Conservation (phyloP, 2,329 filamentous ascomycete species). For the Cucurbitaria berberidis region DNA sequence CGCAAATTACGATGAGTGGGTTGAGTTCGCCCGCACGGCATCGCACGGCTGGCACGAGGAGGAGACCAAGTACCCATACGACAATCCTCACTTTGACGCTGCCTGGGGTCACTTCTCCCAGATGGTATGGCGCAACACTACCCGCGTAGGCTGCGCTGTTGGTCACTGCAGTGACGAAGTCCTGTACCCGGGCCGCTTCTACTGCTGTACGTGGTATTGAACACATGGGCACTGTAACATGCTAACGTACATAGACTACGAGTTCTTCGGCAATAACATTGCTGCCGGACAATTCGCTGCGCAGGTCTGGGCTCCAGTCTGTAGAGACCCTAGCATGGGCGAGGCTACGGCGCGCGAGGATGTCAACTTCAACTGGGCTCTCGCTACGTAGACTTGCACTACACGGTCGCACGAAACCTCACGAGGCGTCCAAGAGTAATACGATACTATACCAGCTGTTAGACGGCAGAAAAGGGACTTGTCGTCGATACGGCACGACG, state of each 20-base stretch:
- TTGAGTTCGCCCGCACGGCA: conserved; percentile 36
- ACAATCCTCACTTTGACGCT: conserved; percentile 35
- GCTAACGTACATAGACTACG: conserved; percentile 38
- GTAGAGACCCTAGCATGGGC: conserved; percentile 26
- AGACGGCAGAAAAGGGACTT: background rate
- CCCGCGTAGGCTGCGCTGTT: conserved; percentile 45
- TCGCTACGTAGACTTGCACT: background rate
- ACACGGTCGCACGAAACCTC: background rate
- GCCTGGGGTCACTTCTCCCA: conserved; percentile 48
- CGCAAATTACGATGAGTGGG: conserved; percentile 31
- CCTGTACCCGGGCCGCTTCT: conserved; percentile 40
- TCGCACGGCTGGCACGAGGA: conserved; percentile 47
- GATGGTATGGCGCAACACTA: conserved; percentile 48
- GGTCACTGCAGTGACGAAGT: conserved; percentile 31
- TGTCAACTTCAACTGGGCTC: conserved; percentile 26
- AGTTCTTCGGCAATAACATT: conserved; percentile 42
- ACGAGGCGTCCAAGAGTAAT: background rate
- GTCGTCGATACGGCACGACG: background rate
- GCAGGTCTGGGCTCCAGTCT: conserved; percentile 43
- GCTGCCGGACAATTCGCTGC: conserved; percentile 34
- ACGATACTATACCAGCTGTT: background rate
- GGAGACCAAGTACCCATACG: conserved; percentile 44
- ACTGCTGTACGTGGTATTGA: conserved; percentile 40
- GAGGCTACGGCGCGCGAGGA: conserved; percentile 24
- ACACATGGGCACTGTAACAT: background rate